These are phyloP conservation scores for Rhodocollybia butyracea DNA, from an alignment of 768 basidiomycete species.

Conservation along the genomic window DNA sequence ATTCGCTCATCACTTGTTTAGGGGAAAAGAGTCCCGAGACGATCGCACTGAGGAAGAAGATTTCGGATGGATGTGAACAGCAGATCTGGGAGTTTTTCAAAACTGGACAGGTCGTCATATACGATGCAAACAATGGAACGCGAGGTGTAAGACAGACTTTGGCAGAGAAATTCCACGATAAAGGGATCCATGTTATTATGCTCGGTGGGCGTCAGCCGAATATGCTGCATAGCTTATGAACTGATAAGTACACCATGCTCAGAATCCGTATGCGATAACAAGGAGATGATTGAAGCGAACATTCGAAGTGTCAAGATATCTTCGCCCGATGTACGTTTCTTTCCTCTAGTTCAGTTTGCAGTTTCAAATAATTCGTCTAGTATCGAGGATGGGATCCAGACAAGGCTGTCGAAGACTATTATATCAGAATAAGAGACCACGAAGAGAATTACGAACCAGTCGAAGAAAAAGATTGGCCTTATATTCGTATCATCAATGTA, in stretches of 20 bases:
- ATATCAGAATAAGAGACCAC: slow-evolving; percentile 80
- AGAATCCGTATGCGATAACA: slow-evolving; percentile 92
- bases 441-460: slow-evolving; percentile 89
- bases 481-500: slow-evolving; percentile 91
- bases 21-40: slow-evolving; percentile 84
- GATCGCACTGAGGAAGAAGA: slow-evolving; percentile 64
- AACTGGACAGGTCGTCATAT: slow-evolving; percentile 90
- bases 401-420: slow-evolving; percentile 90
- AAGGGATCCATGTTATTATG: slow-evolving; percentile 89
- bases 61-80: slow-evolving; percentile 84
- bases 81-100: slow-evolving; percentile 87
- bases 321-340: slow-evolving; percentile 82
- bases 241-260: slow-evolving; percentile 5
- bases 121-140: slow-evolving; percentile 95
- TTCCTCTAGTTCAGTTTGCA: slow-evolving; percentile 1
- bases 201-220: slow-evolving; percentile 56
- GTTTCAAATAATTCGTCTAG: slow-evolving; percentile 46
- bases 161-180: slow-evolving; percentile 81
- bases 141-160: slow-evolving; percentile 61
- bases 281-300: slow-evolving; percentile 90
- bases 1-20: slow-evolving; percentile 20
- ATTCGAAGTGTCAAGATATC: slow-evolving; percentile 97
- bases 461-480: slow-evolving; percentile 88
- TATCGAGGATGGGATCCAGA: slow-evolving; percentile 94
- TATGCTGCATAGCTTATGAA: neutral